Base-by-base conservation (phyloP, 306 rosid species). In the Begonia peltatifolia region DNA sequence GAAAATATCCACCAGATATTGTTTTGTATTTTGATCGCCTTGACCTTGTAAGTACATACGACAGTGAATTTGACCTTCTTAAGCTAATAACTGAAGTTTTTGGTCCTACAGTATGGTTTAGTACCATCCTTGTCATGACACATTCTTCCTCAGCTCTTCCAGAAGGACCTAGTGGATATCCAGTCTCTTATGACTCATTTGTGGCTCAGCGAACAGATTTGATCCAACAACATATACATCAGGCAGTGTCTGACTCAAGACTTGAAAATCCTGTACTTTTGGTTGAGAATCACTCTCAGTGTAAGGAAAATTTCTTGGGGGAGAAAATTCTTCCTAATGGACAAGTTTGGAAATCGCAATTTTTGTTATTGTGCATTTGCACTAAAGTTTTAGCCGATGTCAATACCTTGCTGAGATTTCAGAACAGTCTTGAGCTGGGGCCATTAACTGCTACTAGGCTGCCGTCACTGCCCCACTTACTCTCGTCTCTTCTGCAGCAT, bases 251-350 rank as follows among this genome's bases (percentile, higher is more conserved):
- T 9, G 93, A 92, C 84, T 60, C 84, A 50, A 83, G 73, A 68
- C 88, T 92, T 67, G 96, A 92, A 71, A 92, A 70, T 55, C 99
- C 93, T 9, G 74, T 78, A 12, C 79, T 92, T 56, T 73, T 92
- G 66, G 99, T 92, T 62, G 99, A 92, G 79, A 92, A 86, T 70
- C 99, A 92, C 77, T 80, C 78, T 71, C 76, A 73, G 22, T 92
- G 94, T 70, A 83, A 63, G 48, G 81, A 50, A 77, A 81, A 86
- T 67, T 43, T 46, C 48, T 52, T 14, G 68, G 99, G 99, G 66
- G 94, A 92, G 74, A 86, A 68, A 76, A 59, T 92, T 61, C 96
- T 92, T 71, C 99, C 99, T 8, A 83, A 92, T 68, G 99, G 99
- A 58, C 84, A 71, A 75, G 94, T 81, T 68, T 92, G 99, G 99